Evolutionary conservation across 2,329 filamentous ascomycete species (phyloP), one percentile per base, ranked within the genome.

Genomic region (Diplodia mutila): DNA sequence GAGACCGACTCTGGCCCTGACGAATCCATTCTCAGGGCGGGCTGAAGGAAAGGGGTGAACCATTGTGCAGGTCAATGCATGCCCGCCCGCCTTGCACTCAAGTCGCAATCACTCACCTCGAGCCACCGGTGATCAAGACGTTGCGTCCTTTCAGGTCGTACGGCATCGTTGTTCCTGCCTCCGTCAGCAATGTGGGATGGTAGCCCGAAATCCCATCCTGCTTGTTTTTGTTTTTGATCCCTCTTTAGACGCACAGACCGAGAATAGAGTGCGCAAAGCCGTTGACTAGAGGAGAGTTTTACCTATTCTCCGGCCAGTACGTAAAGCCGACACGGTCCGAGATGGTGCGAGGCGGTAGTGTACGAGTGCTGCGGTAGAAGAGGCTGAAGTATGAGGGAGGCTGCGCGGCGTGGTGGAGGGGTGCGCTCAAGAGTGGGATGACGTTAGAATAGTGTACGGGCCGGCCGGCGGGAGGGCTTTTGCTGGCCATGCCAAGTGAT

Each of bases 41-140:
- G n/a, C n/a, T n/a, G n/a, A n/a, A n/a, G n/a, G 42, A 46, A 46
- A 46, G 29, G 29, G 29, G 42, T 21, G 7, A n/a, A n/a, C 14
- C n/a, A 46, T 21, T 21, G 16, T 4, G n/a, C 18, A 46, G 14
- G n/a, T 46, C 42, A n/a, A 34, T n/a, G 18, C 42, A 46, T 9
- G 3, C n/a, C 18, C n/a, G 3, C n/a, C 18, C 14, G 39, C 32
- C 32, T 34, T 9, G 9, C 9, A 18, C 9, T 46, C 9, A 23
- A 25, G 32, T 18, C 21, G 39, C n/a, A 18, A 59, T 34, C 42
- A 73, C 81, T 70, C 79, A 89, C 88, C 87, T 82, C 54, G 87
- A 89, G 55, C 86, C 87, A 53, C 86, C 89, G 0, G 87, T 90
- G 25, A 91, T 81, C 18, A 91, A 83, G 32, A 90, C 85, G 72